Base-by-base conservation (phyloP, 2,329 filamentous ascomycete species). In the Neofusicoccum cordaticola region DNA sequence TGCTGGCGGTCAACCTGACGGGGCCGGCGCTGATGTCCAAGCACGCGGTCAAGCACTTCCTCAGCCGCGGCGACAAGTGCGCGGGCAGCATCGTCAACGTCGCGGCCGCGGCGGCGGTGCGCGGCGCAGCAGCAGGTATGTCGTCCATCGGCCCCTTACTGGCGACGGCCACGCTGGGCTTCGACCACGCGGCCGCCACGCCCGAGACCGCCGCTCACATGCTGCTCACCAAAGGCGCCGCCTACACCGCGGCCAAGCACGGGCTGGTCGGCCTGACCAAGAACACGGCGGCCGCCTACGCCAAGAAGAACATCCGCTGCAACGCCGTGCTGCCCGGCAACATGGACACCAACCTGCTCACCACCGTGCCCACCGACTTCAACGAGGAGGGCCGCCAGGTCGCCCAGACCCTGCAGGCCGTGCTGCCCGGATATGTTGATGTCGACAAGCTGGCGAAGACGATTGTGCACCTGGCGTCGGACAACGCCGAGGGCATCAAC, bases 1-100 rank as follows among this genome's bases (percentile, higher is more conserved):
- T 87, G 5, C 78, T 88, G 41, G 79, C 77, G 12, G 75, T 87
- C 66, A 88, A 88, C 68, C 73, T 87, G 41, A 87, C 83, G 5
- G 85, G 83, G 0, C 79, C 84, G 0, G 85, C 82, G 63, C 70
- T 86, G 50, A 75, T 84, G 56, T 83, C 79, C 63, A 84, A 85
- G 70, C 71, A 80, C 3, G 84, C 82, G 7, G 78, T 87, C 7
- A 79, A 77, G 35, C 77, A 80, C 64, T 81, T 85, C 68, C 70
- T 84, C 62, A 74, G 77, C 61, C 77, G 81, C 68, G 71, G 71
- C n/a, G 62, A 62, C 35, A 70, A 67, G 19, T 8, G 15, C 22
- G 79, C 80, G 62, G 83, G 83, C 2, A 72, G 77, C 15, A 84
- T 86, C 64, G 75, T 86, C 71, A 86, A 85, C 71, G 82, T 86